A percentile compares a stretch with the other conserved stretches of the same genome.
These are phyloP conservation scores for Nannizziopsis arthrosporioides DNA, from an alignment of 2,329 filamentous ascomycete species.

Conservation along the genomic window DNA sequence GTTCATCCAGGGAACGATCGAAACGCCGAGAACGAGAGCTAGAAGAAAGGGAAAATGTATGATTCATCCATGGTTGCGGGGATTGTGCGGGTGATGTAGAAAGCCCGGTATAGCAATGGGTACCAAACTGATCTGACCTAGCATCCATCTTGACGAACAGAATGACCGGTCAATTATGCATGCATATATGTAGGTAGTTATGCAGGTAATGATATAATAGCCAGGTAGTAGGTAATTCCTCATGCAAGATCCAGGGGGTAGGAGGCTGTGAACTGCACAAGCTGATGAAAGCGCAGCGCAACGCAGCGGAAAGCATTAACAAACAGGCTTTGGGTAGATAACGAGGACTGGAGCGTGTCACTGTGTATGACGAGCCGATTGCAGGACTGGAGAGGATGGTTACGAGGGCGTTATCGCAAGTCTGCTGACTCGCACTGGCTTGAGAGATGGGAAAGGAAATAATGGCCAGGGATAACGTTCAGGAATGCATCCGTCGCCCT, in stretches of 20 bases:
- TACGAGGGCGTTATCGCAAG: conserved; percentile 9
- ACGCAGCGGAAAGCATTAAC: neutral
- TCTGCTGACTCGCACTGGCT: conserved; percentile 13
- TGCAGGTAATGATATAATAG: neutral
- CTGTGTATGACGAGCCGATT: conserved; percentile 13
- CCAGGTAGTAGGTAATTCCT: neutral
- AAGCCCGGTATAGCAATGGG: conserved; percentile 21
- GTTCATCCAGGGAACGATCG: conserved; percentile 23
- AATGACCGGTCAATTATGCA: conserved; percentile 4
- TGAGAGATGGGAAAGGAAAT: conserved; percentile 1
- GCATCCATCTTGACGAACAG: conserved; percentile 24
- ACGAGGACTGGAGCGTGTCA: conserved; percentile 13
- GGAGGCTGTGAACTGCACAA: conserved; percentile 2
- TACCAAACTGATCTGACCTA: conserved; percentile 20
- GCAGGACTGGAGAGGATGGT: conserved; percentile 7
- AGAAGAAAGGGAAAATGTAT: conserved; percentile 20
- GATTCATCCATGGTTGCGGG: conserved; percentile 25
- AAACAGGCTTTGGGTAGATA: conserved; percentile 7
- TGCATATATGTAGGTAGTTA: neutral
- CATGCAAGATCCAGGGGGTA: conserved; percentile 1
- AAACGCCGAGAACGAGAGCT: conserved; percentile 19
- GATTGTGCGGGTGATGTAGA: conserved; percentile 22
- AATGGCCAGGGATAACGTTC: conserved; percentile 12
- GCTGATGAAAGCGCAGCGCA: neutral
- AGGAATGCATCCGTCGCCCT: conserved; percentile 9